A percentile compares a stretch with the other conserved stretches of the same genome.
phyloP scores from a whole-genome alignment of 495 filamentous ascomycete genomes.

The Cudoniella acicularis region DNA sequence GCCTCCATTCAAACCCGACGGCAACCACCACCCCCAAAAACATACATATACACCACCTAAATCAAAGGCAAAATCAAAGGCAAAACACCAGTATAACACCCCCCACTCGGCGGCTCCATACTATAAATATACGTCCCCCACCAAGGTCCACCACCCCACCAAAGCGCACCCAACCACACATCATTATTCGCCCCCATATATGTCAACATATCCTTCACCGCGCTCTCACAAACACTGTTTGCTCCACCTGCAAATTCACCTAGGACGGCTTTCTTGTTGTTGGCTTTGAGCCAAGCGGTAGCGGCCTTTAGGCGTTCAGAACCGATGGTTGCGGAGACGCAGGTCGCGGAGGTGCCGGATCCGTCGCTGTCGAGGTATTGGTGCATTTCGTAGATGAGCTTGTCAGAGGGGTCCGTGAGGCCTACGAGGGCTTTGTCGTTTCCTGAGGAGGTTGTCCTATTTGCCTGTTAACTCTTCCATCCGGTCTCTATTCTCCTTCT shows the following conservation, averaged over 20 bases:
- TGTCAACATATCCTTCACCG: slow-evolving; percentile 58
- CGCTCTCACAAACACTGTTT: slow-evolving; percentile 59
- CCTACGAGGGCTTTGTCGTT: slow-evolving; percentile 36
- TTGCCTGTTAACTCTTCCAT: too few species aligned
- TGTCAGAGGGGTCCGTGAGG: slow-evolving; percentile 49
- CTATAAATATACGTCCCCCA: slow-evolving; percentile 13
- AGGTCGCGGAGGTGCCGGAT: slow-evolving; percentile 51
- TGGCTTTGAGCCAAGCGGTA: slow-evolving; percentile 65
- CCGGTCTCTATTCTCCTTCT: too few species aligned
- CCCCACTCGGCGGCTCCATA: slow-evolving; percentile 11
- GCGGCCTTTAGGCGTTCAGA: slow-evolving; percentile 57
- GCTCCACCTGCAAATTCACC: slow-evolving; percentile 69
- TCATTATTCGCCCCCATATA: slow-evolving; percentile 60
- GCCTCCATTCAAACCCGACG: too few species aligned
- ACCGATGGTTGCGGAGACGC: slow-evolving; percentile 55
- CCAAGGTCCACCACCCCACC: slow-evolving; percentile 48
- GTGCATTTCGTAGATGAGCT: slow-evolving; percentile 40
- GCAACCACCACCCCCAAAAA: too few species aligned
- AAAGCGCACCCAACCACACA: slow-evolving; percentile 65
- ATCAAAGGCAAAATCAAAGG: slow-evolving; percentile 7
- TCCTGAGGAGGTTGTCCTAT: slow-evolving; percentile 20
- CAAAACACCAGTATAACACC: slow-evolving; percentile 4
- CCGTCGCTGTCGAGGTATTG: slow-evolving; percentile 52
- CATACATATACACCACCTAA: slow-evolving; percentile 1
- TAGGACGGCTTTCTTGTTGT: slow-evolving; percentile 62